Base-by-base conservation (phyloP, 768 basidiomycete species). In the Suillus cothurnatus region DNA sequence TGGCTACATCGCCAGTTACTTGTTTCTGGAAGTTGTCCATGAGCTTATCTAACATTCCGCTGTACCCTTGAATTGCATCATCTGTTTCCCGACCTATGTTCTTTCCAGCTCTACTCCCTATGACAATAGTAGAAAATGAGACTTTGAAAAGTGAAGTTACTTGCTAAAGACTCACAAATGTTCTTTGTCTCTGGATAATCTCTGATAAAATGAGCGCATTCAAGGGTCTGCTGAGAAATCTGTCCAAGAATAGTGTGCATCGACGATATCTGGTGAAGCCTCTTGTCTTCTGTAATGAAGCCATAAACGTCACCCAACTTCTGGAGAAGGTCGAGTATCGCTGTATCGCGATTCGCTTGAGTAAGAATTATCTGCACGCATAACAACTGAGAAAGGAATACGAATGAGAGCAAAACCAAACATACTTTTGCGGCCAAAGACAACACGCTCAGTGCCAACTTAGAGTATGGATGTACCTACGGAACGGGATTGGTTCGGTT, bases 181-280 rank as follows among this genome's bases (percentile, higher is more conserved):
- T 41, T 41, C 17, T 41, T 41, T 17, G 21, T 60, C 28, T 57
- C 66, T 3, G 64, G 23, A 49, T 66, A 66, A 14, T 66, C 50
- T 34, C 21, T 26, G 26, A 64, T 60, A 43, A 66, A 66, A 28
- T 66, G 12, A 21, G 55, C 52, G 17, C 66, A 66, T 49, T 64
- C 64, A 6, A 43, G 26, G 23, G 45, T 59, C 36, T 56, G 53
- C 34, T 34, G 8, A 34, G 34, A 34, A 34, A 34, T 34, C 34
- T 34, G 34, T 34, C 34, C 34, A 34, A 64, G 14, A 5, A 58
- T 65, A 14, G 49, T 53, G 21, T 31, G 15, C 64, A 47, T 58
- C 14, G 32, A 65, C 38, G 12, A 32, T 14, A 65, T 43, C n/a
- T 64, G 47, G 21, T 6, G 23, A 34, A 65, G 47, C 21, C n/a